Evolutionary conservation across 257 asterid species (phyloP), one percentile per base, ranked within the genome.

Genomic region (Solanum piurae): DNA sequence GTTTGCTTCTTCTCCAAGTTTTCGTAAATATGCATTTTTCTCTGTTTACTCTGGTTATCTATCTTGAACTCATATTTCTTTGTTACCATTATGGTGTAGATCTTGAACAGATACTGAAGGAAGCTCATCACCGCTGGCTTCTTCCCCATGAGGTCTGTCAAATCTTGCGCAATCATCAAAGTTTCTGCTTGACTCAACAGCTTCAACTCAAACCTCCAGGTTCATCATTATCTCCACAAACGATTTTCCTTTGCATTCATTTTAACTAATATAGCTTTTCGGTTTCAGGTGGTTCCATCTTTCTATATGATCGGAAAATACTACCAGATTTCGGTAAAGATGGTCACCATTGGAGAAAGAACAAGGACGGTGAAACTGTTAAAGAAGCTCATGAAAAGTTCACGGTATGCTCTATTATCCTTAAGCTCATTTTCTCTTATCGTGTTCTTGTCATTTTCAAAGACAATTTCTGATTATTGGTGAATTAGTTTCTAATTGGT

Each of bases 341-440:
- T 79, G 87, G 91, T 27, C 90, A 89, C 88, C 62, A 38, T 37
- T 87, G 91, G 91, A 89, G 90, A 72, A 89, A 89, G 87, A 89
- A 89, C 55, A 87, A 87, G 64, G 90, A 89, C 27, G 91, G 91
- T 27, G 86, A 87, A 74, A 89, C 90, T 42, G 88, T 89, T 29
- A 37, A 79, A 87, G 91, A 89, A 71, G 88, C 90, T 75, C 90
- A 89, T 87, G 91, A 89, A 73, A 87, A 79, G 86, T 80, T 89
- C 34, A 89, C 71, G 90, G 88, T 84, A n/a, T 12, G 33, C 23
- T 73, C 8, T 49, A 49, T 13, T 49, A 9, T 40, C 12, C 44
- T 40, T 40, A 40, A 40, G 44, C 18, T 58, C 68, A 58, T 21
- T 58, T 58, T 7, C 16, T 75, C 44, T 27, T 38, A 60, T 60